Base-by-base conservation (phyloP, 495 filamentous ascomycete species). In the Paragyromitra xinjiangensis region DNA sequence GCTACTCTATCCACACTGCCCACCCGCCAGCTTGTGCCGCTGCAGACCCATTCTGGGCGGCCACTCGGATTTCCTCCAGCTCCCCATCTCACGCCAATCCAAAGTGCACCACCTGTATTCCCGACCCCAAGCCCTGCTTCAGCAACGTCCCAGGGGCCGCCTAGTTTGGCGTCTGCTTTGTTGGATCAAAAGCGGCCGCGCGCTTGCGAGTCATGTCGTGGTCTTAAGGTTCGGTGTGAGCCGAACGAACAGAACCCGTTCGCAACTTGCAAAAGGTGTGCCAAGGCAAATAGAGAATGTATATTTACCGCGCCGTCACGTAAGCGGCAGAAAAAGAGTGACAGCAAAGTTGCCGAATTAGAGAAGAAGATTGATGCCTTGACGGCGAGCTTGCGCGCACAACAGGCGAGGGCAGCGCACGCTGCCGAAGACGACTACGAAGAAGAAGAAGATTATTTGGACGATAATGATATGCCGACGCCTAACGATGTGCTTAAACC, bases 301-400 rank as follows among this genome's bases (percentile, higher is more conserved):
- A 82, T 97, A 40, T 91, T 96, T 45, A 97, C 94, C 7, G 88
- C 89, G 34, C 94, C 94, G 1, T 93, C 89, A 12, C 87, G 94
- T 14, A 98, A 97, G 84, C 87, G 95, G 39, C 92, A 94, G 85
- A 97, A 95, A 86, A 98, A 97, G 86, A 93, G 92, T 37, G 95
- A 97, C 82, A 94, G 89, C 71, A 89, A 94, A 50, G 94, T 99
- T 7, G 91, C 94, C 14, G 95, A 98, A 84, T 86, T 99, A 53
- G 95, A 99, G 84, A 93, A 91, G 85, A 97, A 96, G 85, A 94
- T 99, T 63, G 93, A 97, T 85, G 92, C 90, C 11, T 82, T 97
- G 83, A 97, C 92, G 2, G 93, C 92, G 0, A 92, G 88, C 63
- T 80, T 97, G 67, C 86, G 86, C 51, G 80, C 85, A 80, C 68